phyloP scores from a whole-genome alignment of 768 basidiomycete genomes.

The Auricularia sp. region DNA sequence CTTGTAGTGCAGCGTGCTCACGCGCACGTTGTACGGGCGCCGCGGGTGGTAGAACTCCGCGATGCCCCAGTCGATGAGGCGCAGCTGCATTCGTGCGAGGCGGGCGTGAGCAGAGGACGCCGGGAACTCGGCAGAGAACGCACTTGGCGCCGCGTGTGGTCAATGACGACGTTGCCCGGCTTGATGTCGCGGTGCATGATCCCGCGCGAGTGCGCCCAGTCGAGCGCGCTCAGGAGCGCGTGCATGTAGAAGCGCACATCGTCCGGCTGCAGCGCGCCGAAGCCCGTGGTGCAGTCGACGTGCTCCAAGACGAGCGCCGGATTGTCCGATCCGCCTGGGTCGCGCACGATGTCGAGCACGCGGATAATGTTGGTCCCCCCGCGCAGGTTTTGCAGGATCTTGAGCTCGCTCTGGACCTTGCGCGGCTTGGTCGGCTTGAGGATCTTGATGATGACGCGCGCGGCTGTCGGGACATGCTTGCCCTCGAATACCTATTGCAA shows the following conservation, averaged over 20 bases:
- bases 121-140: conserved; percentile 10
- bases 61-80: conserved; percentile 66
- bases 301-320: conserved; percentile 60
- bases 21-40: conserved; percentile 62
- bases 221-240: conserved; percentile 58
- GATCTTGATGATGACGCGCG: conserved; percentile 57
- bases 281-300: conserved; percentile 51
- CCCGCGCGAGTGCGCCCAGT: conserved; percentile 61
- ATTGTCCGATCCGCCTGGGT: conserved; percentile 42
- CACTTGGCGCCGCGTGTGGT: conserved; percentile 51
- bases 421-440: conserved; percentile 61
- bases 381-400: conserved; percentile 48
- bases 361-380: conserved; percentile 42
- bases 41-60: conserved; percentile 68
- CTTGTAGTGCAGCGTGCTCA: conserved; percentile 64
- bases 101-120: not conserved
- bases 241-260: conserved; percentile 61
- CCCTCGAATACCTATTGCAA: conserved; percentile 43
- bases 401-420: conserved; percentile 69
- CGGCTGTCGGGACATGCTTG: conserved; percentile 42
- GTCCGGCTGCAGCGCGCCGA: conserved; percentile 45
- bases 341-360: conserved; percentile 57
- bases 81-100: conserved; percentile 22
- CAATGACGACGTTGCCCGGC: conserved; percentile 67
- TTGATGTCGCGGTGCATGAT: conserved; percentile 65